Conservation (phyloP, 768 basidiomycete species). For the Mrakia gelida region DNA sequence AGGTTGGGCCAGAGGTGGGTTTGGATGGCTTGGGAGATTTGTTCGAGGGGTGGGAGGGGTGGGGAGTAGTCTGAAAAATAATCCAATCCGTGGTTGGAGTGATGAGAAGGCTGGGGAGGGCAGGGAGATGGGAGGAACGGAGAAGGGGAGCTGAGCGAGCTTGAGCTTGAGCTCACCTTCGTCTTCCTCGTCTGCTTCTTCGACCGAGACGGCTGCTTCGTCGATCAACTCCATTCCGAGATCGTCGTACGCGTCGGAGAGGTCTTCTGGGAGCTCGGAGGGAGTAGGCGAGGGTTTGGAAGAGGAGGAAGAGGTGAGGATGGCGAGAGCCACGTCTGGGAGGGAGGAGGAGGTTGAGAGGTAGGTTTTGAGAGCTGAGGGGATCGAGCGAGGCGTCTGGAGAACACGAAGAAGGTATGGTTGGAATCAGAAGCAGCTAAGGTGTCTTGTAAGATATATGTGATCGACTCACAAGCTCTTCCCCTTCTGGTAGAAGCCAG, state of each 20-base stretch:
- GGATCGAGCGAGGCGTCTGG: background rate
- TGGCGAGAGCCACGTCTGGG: slow-evolving; percentile 8
- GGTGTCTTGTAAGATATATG: background rate
- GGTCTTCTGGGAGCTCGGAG: background rate
- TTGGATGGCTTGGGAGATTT: slow-evolving; percentile 13
- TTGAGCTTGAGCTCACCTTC: background rate
- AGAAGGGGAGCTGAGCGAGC: background rate
- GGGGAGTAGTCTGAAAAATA: background rate
- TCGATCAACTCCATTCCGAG: slow-evolving; percentile 16
- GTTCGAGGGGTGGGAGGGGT: slow-evolving; percentile 6
- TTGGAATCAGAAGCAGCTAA: background rate
- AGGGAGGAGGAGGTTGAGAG: background rate
- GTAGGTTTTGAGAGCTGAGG: background rate
- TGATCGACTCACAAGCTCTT: background rate
- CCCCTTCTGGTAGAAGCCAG: slow-evolving; percentile 10
- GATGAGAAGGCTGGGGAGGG: background rate
- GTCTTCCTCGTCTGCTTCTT: slow-evolving; percentile 2
- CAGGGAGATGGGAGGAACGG: background rate
- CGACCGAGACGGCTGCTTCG: background rate
- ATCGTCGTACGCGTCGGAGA: slow-evolving; percentile 3
- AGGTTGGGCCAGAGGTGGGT: slow-evolving; percentile 16
- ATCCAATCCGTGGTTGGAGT: background rate
- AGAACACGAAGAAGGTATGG: background rate
- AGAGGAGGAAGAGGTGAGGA: background rate
- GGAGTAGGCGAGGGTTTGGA: background rate